Base-by-base conservation (phyloP, 2,329 filamentous ascomycete species). In the Epichloe glyceriae region DNA sequence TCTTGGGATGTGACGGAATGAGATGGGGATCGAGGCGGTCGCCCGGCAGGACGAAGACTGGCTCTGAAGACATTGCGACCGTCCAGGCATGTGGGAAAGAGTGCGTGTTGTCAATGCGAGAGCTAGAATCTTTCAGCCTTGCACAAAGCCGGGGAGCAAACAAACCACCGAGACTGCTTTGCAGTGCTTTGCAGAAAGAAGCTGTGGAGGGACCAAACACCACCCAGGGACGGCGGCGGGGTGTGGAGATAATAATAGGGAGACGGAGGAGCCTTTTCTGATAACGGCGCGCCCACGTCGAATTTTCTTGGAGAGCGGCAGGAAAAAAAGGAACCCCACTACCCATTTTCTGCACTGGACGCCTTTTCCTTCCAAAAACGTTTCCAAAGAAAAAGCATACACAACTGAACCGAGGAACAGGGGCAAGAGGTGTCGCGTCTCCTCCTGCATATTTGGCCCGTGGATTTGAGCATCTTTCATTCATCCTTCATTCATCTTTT, bases 1-100 rank as follows among this genome's bases (percentile, higher is more conserved):
- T 73, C 58, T 83, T 87, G 46, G 76, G 74, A 55, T 84, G 76
- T 33, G 78, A 78, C 2, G 88, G 87, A 38, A 95, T 75, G 37
- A 78, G 69, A 26, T 78, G 73, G 1, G 77, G 65, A 52, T 87
- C 79, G 44, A 96, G 76, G 34, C 71, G 63, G 59, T 96, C 89
- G 57, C 93, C 90, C 0, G 93, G 93, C 6, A 97, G 79, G 54
- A 96, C 79, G 55, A 91, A 72, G 45, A 70, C 70, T n/a, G 73
- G 68, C 30, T 79, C 72, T 35, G 75, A 69, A 22, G 76, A 67
- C 80, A 85, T 85, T 8, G 33, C 22, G 14, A n/a, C 19, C 17
- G 33, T n/a, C 7, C 11, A 12, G 17, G 30, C 6, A 30, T 26
- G 33, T 39, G 15, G 38, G 48, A 3, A 12, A 43, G 35, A 38